Evolutionary conservation across 495 filamentous ascomycete genomes (phyloP), one percentile per base, ranked within the genome.

Genomic region (Parachaetomium inaequale): DNA sequence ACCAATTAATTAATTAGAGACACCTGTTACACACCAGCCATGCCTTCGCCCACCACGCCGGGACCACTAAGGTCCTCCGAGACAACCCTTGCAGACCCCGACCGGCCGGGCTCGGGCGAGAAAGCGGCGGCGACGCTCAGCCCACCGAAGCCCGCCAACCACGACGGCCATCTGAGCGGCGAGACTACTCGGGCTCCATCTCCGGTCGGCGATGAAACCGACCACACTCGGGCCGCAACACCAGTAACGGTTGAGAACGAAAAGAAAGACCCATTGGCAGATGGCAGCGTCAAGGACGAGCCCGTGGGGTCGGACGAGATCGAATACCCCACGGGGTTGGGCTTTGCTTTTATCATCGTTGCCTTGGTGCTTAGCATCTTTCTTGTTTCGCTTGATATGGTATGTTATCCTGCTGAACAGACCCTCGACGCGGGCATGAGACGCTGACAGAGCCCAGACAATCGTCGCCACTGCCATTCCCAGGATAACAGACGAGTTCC

Each of bases 391-490:
- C 71, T 84, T n/a, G 82, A 84, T 49, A 78, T 80, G 69, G 79
- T 77, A 19, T 75, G 79, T 43, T 59, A 10, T 7, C 52, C 26
- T 28, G 23, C 31, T 21, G 3, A 0, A 42, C 14, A 21, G 2
- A 11, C 14, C 40, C 42, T 29, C 32, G 31, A 4, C 26, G 6
- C 23, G 36, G 26, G 0, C 29, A 36, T 1, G 6, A 7, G 17
- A 8, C 1, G 42, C 60, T 56, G 21, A 49, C 50, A 12, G 7
- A 25, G 6, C 21, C 25, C 32, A 66, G 62, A 78, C 75, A 31
- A 81, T 82, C 40, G 74, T 81, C 26, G 78, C 79, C 4, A 82
- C 78, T 7, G 80, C 80, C 12, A 80, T 82, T 17, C 81, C 81
- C 64, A 78, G 50, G 14, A 70, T 70, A 8, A 68, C 68, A 0